phyloP scores from a whole-genome alignment of 176 grass and related monocot genomes.

The Juncus effusus region DNA sequence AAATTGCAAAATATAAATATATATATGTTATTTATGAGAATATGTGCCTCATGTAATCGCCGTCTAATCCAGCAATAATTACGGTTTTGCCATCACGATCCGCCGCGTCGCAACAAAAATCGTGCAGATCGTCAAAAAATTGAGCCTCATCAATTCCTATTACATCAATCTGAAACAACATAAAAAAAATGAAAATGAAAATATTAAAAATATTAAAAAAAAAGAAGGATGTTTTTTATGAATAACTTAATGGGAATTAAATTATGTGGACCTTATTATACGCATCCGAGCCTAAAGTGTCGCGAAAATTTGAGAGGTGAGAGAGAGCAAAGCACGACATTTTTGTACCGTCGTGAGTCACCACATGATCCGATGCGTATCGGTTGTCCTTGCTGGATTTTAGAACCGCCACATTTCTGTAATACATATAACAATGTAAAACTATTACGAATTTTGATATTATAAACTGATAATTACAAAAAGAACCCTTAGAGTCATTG shows the following conservation, averaged over 20 bases:
- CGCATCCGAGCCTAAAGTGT: conserved; percentile 59
- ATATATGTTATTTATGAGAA: background rate
- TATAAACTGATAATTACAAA: no score
- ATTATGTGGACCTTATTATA: conserved; percentile 58
- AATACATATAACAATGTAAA: background rate
- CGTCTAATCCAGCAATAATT: conserved; percentile 81
- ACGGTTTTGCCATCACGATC: conserved; percentile 80
- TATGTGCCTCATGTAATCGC: conserved; percentile 80
- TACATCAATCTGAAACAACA: conserved; percentile 63
- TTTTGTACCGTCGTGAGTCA: conserved; percentile 79
- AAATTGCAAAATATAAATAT: no score
- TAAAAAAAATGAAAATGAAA: background rate
- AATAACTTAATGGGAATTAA: conserved; percentile 8
- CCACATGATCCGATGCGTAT: conserved; percentile 63
- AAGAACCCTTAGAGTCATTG: background rate
- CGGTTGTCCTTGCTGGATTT: conserved; percentile 82
- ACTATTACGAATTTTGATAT: background rate
- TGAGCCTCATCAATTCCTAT: conserved; percentile 98
- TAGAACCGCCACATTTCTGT: conserved; percentile 66
- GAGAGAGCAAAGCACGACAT: conserved; percentile 67
- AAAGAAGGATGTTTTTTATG: background rate
- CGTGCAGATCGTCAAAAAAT: conserved; percentile 81
- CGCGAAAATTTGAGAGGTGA: conserved; percentile 52
- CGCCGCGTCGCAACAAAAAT: conserved; percentile 82
- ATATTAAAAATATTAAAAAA: background rate